Base-by-base conservation (phyloP, 164 flowering plant species). In the Vitis rupestris region DNA sequence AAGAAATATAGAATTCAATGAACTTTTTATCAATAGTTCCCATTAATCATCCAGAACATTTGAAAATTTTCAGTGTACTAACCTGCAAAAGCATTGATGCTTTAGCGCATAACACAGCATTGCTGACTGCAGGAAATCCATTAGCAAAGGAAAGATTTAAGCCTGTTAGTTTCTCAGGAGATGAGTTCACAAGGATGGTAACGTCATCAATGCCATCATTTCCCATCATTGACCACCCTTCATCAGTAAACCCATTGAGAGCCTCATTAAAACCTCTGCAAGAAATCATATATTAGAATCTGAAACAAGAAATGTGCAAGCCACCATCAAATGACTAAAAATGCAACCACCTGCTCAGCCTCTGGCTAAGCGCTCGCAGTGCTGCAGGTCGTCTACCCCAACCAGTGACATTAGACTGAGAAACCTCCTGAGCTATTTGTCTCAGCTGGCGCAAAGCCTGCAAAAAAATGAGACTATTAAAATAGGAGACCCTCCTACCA, bases 1-100 rank as follows among this genome's bases (percentile, higher is more conserved):
- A 37, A 37, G 44, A 37, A 6, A 3, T 3, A 37, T 37, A 37
- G 44, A 37, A 37, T 37, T 37, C 4, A 37, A 37, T 6, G 7
- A 37, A 37, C 44, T 37, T 2, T 37, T 37, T 37, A 6, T 37
- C 44, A 37, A 37, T 3, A 37, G 44, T 37, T 37, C 44, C 44
- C 44, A 37, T 37, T 6, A 6, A 37, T 6, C 44, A 37, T 37
- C 44, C 44, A 37, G 44, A 37, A 37, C 44, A 37, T 37, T 37
- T 37, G 0, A 37, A 37, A 6, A 49, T n/a, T n/a, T 59, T 4
- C 17, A 37, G 29, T 17, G 70, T 17, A 64, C 81, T 71, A 4
- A 90, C 99, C 95, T 93, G 98, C 63, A 96, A 78, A 63, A 96
- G 95, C 99, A 96, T 96, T 55, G 99, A 93, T 62, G 98, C 98